Conservation (phyloP, 148 eudicot species). For the Dysphania ambrosioides region DNA sequence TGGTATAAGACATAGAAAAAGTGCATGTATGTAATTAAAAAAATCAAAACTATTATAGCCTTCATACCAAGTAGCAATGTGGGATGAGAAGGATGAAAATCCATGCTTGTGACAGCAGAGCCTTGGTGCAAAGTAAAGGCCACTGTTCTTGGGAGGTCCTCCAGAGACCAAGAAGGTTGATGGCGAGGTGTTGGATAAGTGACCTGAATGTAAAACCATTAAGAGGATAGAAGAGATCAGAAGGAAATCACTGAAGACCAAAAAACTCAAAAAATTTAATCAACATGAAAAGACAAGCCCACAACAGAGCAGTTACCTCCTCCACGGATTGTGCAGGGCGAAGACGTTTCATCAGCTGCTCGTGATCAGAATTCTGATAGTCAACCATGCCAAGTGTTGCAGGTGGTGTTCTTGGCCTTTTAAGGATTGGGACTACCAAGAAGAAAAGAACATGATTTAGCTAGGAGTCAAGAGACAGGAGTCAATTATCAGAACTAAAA, state of each 20-base stretch:
- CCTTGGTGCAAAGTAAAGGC: constrained; percentile 77
- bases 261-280: background rate
- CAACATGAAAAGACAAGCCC: background rate
- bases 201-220: constrained; percentile 44
- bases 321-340: constrained; percentile 77
- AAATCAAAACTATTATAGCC: background rate
- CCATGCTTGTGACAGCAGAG: constrained; percentile 78
- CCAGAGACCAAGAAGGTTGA: constrained; percentile 62
- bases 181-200: constrained; percentile 72
- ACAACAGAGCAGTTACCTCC: constrained; percentile 46
- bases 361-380: constrained; percentile 80
- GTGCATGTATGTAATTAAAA: constrained; percentile 7
- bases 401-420: constrained; percentile 76
- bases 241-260: background rate
- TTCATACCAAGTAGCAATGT: constrained; percentile 70
- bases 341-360: constrained; percentile 82
- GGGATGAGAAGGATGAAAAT: constrained; percentile 80
- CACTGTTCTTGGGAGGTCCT: constrained; percentile 84
- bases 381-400: constrained; percentile 63
- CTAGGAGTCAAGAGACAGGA: background rate
- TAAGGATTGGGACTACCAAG: constrained; percentile 52
- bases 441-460: background rate
- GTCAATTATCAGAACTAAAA: background rate
- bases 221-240: background rate
- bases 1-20: constrained; percentile 13